Percentiles rank a stretch among this genome's conserved stretches.
Evolutionary conservation across 2,329 filamentous ascomycete genomes (phyloP).

Genomic region (Neonectria neomacrospora): DNA sequence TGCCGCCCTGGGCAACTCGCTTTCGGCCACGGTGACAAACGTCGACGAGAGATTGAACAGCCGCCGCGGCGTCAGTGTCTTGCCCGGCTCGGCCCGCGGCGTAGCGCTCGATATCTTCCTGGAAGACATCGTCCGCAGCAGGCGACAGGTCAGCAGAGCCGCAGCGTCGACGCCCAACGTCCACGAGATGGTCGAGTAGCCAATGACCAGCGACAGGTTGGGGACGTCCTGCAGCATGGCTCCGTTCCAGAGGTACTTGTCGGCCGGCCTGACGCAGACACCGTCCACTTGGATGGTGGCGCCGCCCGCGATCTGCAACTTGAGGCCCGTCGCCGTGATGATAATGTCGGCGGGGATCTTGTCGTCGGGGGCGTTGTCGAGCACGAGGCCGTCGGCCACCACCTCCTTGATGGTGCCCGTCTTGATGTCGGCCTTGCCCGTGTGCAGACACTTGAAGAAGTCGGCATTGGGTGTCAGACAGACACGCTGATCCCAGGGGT

Average conservation of each 20-base stretch:
- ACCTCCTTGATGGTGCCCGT: neutral
- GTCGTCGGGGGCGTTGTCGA: slow-evolving; percentile 53
- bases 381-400: neutral
- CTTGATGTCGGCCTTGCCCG: slow-evolving; percentile 49
- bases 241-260: slow-evolving; percentile 66
- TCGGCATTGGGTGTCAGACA: slow-evolving; percentile 64
- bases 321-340: slow-evolving; percentile 71
- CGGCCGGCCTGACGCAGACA: slow-evolving; percentile 51
- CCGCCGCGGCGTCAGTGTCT: neutral
- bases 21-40: neutral
- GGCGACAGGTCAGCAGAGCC: slow-evolving; percentile 57
- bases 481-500: slow-evolving; percentile 74
- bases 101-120: neutral
- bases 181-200: slow-evolving; percentile 70
- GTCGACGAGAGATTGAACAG: neutral
- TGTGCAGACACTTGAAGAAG: slow-evolving; percentile 54
- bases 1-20: neutral
- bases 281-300: slow-evolving; percentile 63
- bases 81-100: neutral
- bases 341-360: slow-evolving; percentile 61
- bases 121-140: slow-evolving; percentile 59
- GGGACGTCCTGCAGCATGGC: slow-evolving; percentile 71
- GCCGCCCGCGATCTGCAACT: slow-evolving; percentile 63
- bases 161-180: slow-evolving; percentile 69
- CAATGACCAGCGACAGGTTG: slow-evolving; percentile 66